Base-by-base conservation (phyloP, 371 early-diverging fungal species). In the Mucor plumbeus region DNA sequence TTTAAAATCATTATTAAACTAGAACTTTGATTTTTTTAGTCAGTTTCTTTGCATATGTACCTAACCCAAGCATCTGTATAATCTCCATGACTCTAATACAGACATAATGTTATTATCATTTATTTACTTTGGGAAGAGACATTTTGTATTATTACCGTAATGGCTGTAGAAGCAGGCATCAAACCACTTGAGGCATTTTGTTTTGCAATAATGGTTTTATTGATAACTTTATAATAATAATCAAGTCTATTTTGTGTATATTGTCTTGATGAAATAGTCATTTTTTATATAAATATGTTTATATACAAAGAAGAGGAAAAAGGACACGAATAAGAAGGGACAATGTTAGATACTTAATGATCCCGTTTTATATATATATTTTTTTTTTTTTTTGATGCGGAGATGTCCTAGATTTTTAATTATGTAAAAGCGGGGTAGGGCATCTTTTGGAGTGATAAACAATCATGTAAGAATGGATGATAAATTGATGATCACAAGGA, bases 61-160 rank as follows among this genome's bases (percentile, higher is more conserved):
- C 93, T 84, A 55, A 94, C 94, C 96, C 95, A 95, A 35, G 95
- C 96, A 81, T 96, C 95, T 1, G 91, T 84, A 68, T 96, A 94
- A 76, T 95, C 92, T 40, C 94, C 94, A 56, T 88, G 88, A 6
- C 83, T 87, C 83, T 83, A 61, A 15, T 10, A 38, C 5, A 5
- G 3, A 38, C 17, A 48, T 3, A 0, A 9, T 7, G 48, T 48
- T 8, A 48, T 11, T 26, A 50, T 21, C 0, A 4, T 19, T 11
- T 7, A 6, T 8, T 19, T 21, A 7, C 1, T 26, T 50, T 5
- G 5, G 14, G 6, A n/a, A n/a, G 14, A 6, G 1, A 44, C 21
- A 8, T 54, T 39, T 5, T 11, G 26, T 7, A 6, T 35, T 39
- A 71, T 63, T 78, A 80, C 83, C 7, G 93, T 94, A 47, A 95